These are phyloP conservation scores for Solanum infundibuliforme DNA, from an alignment of 257 asterid species.

Conservation along the genomic window DNA sequence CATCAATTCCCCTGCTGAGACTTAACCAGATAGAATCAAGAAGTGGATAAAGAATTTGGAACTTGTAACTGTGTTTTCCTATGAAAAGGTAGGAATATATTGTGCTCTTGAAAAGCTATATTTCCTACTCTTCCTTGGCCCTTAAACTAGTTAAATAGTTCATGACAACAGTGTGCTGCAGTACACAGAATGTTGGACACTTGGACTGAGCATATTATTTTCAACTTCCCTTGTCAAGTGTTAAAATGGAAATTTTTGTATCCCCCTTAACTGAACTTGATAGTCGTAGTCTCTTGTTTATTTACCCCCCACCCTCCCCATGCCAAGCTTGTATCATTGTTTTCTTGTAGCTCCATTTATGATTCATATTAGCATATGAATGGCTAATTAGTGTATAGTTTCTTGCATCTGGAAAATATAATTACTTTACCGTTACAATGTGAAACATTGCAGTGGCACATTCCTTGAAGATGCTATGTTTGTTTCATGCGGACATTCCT, in stretches of 20 bases:
- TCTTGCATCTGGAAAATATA: background rate
- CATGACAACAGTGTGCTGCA: background rate
- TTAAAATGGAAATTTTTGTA: background rate
- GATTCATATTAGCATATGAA: background rate
- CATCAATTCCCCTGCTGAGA: background rate
- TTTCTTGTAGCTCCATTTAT: background rate
- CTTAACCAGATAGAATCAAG: background rate
- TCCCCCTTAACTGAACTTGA: background rate
- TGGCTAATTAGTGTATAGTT: background rate
- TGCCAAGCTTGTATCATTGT: background rate
- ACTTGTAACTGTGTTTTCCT: background rate
- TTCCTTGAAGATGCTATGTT: constrained; percentile 90
- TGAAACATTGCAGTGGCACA: constrained; percentile 53
- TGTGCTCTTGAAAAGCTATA: background rate
- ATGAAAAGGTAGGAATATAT: background rate
- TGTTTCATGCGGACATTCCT: constrained; percentile 94
- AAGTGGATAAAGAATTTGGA: background rate
- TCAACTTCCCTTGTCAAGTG: background rate
- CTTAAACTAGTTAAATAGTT: background rate
- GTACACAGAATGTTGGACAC: background rate
- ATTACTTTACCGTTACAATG: background rate
- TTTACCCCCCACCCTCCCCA: background rate
- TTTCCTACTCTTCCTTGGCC: background rate
- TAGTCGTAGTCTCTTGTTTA: background rate
- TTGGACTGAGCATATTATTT: background rate